Evolutionary conservation across 176 grass and related monocot genomes (phyloP).

Genomic region (Oryza australiensis): DNA sequence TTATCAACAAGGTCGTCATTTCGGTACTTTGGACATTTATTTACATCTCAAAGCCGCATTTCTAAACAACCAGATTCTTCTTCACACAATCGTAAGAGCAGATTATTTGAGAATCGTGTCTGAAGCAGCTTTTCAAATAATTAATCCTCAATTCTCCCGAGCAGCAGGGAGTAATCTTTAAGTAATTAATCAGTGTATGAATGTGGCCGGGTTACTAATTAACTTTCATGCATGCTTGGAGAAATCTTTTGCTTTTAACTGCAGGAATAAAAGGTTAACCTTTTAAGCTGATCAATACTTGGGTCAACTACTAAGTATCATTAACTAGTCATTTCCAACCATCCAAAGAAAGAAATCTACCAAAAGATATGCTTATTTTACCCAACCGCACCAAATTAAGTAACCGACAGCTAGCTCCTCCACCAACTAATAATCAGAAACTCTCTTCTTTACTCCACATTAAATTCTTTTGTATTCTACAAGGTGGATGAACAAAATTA

Average conservation of each 20-base stretch:
- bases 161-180: background rate
- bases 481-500: background rate
- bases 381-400: background rate
- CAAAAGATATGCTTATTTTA: background rate
- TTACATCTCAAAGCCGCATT: no score
- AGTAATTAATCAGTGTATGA: background rate
- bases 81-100: no score
- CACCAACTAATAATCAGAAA: background rate
- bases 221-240: background rate
- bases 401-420: background rate
- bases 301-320: background rate
- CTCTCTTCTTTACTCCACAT: background rate
- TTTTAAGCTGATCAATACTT: background rate
- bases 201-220: background rate
- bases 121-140: no score
- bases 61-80: no score
- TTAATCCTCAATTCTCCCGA: background rate
- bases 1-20: no score
- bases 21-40: no score
- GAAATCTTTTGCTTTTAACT: conserved; percentile 10
- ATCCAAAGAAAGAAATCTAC: background rate
- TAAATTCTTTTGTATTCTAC: background rate
- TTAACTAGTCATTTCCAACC: background rate
- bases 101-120: no score
- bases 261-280: background rate